Percentiles rank a stretch among this genome's conserved stretches.
These are phyloP conservation scores for Ophiostoma montium DNA, from an alignment of 2,329 filamentous ascomycete species.

Conservation along the genomic window DNA sequence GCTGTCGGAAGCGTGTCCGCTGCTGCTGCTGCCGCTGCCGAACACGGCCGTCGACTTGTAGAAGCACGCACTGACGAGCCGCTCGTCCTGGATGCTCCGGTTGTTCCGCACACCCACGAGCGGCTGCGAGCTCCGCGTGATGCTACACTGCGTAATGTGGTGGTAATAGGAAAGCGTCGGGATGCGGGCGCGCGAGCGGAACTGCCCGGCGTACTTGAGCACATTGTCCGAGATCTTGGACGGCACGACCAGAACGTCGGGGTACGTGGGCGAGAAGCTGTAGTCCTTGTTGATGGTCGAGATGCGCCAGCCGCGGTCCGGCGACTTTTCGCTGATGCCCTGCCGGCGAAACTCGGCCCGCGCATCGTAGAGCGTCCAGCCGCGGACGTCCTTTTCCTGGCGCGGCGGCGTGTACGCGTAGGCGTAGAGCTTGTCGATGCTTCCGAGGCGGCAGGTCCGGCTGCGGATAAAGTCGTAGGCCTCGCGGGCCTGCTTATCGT, in stretches of 20 bases:
- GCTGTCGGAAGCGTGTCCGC: constrained; percentile 9
- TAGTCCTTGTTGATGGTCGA: constrained; percentile 85
- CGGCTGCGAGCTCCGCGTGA: constrained; percentile 88
- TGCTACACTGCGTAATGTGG: constrained; percentile 89
- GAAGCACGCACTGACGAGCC: constrained; percentile 84
- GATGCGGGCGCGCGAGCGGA: constrained; percentile 78
- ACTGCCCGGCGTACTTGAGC: constrained; percentile 80
- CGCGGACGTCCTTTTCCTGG: constrained; percentile 59
- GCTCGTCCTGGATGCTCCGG: constrained; percentile 90
- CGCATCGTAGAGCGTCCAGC: constrained; percentile 77
- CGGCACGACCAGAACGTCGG: constrained; percentile 70
- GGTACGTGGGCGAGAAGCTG: constrained; percentile 84
- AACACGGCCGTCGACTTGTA: constrained; percentile 44
- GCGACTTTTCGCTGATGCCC: constrained; percentile 70
- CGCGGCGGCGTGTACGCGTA: constrained; percentile 70
- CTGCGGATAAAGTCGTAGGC: constrained; percentile 76
- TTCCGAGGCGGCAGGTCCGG: constrained; percentile 68
- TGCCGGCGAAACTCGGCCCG: constrained; percentile 74
- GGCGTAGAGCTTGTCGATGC: constrained; percentile 79
- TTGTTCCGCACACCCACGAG: constrained; percentile 75
- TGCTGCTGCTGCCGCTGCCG: constrained; percentile 16
- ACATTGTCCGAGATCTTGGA: constrained; percentile 91
- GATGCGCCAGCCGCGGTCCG: constrained; percentile 73
- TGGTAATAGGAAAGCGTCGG: constrained; percentile 90
- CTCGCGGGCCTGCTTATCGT: constrained; percentile 62